Evolutionary conservation across 1,284 basidiomycete species (phyloP).

Genomic region (Exsudoporus floridanus): DNA sequence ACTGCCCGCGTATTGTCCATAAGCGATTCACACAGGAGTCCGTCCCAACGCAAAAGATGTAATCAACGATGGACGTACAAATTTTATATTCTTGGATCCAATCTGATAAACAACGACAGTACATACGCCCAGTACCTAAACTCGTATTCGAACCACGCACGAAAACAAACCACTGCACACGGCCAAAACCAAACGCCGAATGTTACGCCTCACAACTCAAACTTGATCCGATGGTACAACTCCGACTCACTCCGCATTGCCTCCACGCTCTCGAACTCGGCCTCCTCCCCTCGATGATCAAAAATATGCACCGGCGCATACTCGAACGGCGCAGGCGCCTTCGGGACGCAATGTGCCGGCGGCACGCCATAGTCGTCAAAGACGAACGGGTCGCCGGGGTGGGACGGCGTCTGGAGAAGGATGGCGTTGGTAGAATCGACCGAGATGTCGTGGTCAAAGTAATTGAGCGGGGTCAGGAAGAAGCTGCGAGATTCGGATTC

Average conservation of each 20-base stretch:
- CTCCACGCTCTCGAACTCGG: slow-evolving; percentile 35
- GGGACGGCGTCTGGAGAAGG: slow-evolving; percentile 43
- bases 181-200: too few species aligned
- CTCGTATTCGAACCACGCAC: not conserved
- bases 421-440: slow-evolving; percentile 58
- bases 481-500: slow-evolving; percentile 40
- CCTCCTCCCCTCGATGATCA: slow-evolving; percentile 39
- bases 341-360: slow-evolving; percentile 48
- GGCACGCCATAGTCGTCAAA: slow-evolving; percentile 56
- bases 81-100: not conserved
- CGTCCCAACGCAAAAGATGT: not conserved
- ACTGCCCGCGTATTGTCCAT: too few species aligned
- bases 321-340: slow-evolving; percentile 42
- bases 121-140: not conserved
- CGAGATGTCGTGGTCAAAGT: slow-evolving; percentile 60
- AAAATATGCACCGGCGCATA: slow-evolving; percentile 40
- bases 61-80: not conserved
- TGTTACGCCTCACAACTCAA: slow-evolving; percentile 37
- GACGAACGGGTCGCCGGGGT: slow-evolving; percentile 41
- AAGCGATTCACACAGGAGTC: too few species aligned
- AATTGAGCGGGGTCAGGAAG: slow-evolving; percentile 61
- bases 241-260: slow-evolving; percentile 45
- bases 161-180: not conserved
- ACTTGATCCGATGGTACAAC: slow-evolving; percentile 43
- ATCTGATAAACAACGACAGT: not conserved